Conservation (phyloP, 768 basidiomycete genomes). For the Suillus subalutaceus region DNA sequence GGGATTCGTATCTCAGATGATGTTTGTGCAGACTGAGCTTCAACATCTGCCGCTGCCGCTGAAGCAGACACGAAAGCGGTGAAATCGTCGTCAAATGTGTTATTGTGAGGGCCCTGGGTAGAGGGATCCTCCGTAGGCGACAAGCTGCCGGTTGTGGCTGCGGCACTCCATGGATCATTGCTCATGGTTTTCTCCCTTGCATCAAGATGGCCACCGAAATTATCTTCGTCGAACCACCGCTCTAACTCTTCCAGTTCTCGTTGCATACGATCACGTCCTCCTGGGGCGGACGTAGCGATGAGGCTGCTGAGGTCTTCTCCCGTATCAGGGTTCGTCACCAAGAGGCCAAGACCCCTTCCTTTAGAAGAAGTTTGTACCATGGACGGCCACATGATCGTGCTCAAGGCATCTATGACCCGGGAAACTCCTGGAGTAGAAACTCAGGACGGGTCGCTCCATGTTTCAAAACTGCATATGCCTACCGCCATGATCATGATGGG, state of each 20-base stretch:
- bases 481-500: constrained; percentile 22
- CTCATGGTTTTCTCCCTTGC: constrained; percentile 22
- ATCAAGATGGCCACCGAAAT: constrained; percentile 22
- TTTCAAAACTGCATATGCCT: constrained; percentile 2
- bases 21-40: constrained; percentile 8
- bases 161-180: constrained; percentile 45
- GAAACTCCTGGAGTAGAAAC: constrained; percentile 46
- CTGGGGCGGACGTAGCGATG: constrained; percentile 13
- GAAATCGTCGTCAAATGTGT: constrained; percentile 80
- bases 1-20: constrained; percentile 9
- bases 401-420: constrained; percentile 76
- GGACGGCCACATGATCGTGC: constrained; percentile 89
- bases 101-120: constrained; percentile 32
- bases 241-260: constrained; percentile 62
- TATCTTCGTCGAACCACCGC: constrained; percentile 59
- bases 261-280: constrained; percentile 39
- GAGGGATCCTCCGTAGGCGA: constrained; percentile 28
- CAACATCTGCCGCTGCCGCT: constrained; percentile 25
- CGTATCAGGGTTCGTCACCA: not conserved
- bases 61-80: constrained; percentile 70
- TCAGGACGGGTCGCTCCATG: not conserved
- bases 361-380: constrained; percentile 48
- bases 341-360: constrained; percentile 1
- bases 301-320: constrained; percentile 12
- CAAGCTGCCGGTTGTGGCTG: constrained; percentile 30